These are phyloP conservation scores for Nothophytophthora sp. DNA, from an alignment of 352 stramenopile species.

Conservation along the genomic window DNA sequence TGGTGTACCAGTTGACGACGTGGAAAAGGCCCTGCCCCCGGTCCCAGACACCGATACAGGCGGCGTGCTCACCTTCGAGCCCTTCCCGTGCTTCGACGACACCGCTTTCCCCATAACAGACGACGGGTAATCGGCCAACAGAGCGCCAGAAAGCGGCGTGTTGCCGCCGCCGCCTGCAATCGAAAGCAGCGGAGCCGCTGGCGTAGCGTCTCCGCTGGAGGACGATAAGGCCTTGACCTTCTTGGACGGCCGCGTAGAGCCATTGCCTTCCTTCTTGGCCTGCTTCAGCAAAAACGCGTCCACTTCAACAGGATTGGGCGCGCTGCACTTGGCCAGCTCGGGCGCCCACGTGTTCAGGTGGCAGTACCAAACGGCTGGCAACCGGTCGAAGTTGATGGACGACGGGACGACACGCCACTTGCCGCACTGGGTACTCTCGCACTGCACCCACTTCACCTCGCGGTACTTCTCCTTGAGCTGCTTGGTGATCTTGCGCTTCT, in stretches of 20 bases:
- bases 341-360: conserved; percentile 80
- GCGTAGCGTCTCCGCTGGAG: conserved; percentile 6
- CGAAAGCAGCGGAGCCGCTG: conserved; percentile 14
- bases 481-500: conserved; percentile 81
- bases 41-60: conserved; percentile 11
- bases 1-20: no score
- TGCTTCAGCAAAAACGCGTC: conserved; percentile 70
- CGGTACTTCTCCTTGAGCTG: conserved; percentile 82
- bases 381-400: conserved; percentile 86
- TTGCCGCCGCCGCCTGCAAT: not conserved
- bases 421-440: conserved; percentile 90
- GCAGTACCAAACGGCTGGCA: conserved; percentile 92
- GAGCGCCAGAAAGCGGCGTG: conserved; percentile 20
- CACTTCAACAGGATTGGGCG: conserved; percentile 71
- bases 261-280: conserved; percentile 59
- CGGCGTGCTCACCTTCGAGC: conserved; percentile 15
- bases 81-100: conserved; percentile 28
- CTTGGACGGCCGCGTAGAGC: conserved; percentile 44
- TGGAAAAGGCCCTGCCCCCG: conserved; percentile 3
- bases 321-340: conserved; percentile 68
- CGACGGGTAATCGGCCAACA: no score
- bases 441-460: conserved; percentile 95
- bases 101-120: conserved; percentile 18
- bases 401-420: conserved; percentile 95
- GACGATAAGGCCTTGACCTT: conserved; percentile 39